Evolutionary conservation across 2,329 filamentous ascomycete species (phyloP).

Genomic region (Madurella fahalii): DNA sequence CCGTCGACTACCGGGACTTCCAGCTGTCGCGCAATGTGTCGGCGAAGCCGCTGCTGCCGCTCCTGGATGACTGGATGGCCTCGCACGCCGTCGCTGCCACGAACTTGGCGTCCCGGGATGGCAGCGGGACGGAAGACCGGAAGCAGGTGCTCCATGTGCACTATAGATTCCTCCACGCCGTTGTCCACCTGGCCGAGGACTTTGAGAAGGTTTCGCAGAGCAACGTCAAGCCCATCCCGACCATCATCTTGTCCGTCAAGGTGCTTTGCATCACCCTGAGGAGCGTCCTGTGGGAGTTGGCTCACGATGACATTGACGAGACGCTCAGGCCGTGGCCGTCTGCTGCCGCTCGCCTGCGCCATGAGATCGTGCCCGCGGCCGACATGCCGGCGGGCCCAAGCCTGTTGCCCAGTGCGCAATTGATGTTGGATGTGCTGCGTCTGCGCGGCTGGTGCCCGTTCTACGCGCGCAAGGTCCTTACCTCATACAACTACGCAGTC

Average conservation of each 20-base stretch:
- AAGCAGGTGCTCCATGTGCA: conserved; percentile 17
- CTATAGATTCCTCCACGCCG: conserved; percentile 19
- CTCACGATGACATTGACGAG: conserved; percentile 13
- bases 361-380: conserved; percentile 13
- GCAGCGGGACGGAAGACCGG: conserved; percentile 1
- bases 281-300: conserved; percentile 17
- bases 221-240: conserved; percentile 21
- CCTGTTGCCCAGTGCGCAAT: conserved; percentile 18
- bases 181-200: conserved; percentile 20
- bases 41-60: conserved; percentile 14
- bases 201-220: conserved; percentile 23
- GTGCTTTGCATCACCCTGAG: conserved; percentile 20
- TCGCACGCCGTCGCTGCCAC: conserved; percentile 3
- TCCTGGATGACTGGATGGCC: conserved; percentile 21
- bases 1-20: conserved; percentile 21
- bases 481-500: conserved; percentile 19
- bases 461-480: conserved; percentile 18
- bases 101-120: neutral
- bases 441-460: conserved; percentile 24
- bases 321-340: conserved; percentile 14
- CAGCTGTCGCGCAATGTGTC: conserved; percentile 18
- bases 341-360: conserved; percentile 8
- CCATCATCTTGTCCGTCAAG: conserved; percentile 23
- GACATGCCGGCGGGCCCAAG: conserved; percentile 7
- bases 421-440: conserved; percentile 21